Percentiles rank a stretch among this genome's conserved stretches.
Conservation (phyloP, 2,329 filamentous ascomycete genomes). For the Grosmannia serpens region DNA sequence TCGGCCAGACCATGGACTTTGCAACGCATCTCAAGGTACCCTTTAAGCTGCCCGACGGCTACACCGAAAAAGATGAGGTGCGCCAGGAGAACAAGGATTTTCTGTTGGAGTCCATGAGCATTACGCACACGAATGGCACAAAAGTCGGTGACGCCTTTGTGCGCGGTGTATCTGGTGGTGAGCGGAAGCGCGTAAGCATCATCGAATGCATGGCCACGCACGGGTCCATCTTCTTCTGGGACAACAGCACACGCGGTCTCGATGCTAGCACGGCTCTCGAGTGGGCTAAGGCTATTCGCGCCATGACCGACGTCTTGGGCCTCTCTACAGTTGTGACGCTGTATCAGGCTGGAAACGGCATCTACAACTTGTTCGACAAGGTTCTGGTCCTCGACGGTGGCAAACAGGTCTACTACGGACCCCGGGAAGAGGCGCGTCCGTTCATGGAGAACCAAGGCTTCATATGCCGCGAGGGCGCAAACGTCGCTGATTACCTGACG, state of each 20-base stretch:
- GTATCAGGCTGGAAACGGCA: slow-evolving; percentile 55
- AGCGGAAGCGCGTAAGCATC: slow-evolving; percentile 65
- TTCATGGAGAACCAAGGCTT: slow-evolving; percentile 61
- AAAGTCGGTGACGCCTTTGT: slow-evolving; percentile 58
- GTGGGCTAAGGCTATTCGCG: slow-evolving; percentile 51
- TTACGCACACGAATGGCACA: slow-evolving; percentile 53
- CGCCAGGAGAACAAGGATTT: slow-evolving; percentile 38
- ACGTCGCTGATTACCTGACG: slow-evolving; percentile 68
- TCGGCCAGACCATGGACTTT: slow-evolving; percentile 55
- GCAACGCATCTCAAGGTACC: slow-evolving; percentile 50
- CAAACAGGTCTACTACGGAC: slow-evolving; percentile 54
- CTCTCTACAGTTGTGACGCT: slow-evolving; percentile 50
- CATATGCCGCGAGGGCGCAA: slow-evolving; percentile 42
- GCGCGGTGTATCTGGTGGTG: slow-evolving; percentile 48
- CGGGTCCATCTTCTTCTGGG: slow-evolving; percentile 59
- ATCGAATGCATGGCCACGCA: slow-evolving; percentile 53
- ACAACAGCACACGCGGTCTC: slow-evolving; percentile 54
- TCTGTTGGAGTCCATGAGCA: slow-evolving; percentile 43
- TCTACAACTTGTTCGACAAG: slow-evolving; percentile 62
- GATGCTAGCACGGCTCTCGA: slow-evolving; percentile 54
- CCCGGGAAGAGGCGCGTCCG: slow-evolving; percentile 44
- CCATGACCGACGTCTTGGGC: slow-evolving; percentile 54
- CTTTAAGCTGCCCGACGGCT: slow-evolving; percentile 31
- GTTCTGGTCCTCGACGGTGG: slow-evolving; percentile 60
- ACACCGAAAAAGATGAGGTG: slow-evolving; percentile 30